Percentiles rank a stretch among this genome's conserved stretches.
These are phyloP conservation scores for Cladophialophora chaetospira DNA, from an alignment of 2,329 filamentous ascomycete species.

Conservation along the genomic window DNA sequence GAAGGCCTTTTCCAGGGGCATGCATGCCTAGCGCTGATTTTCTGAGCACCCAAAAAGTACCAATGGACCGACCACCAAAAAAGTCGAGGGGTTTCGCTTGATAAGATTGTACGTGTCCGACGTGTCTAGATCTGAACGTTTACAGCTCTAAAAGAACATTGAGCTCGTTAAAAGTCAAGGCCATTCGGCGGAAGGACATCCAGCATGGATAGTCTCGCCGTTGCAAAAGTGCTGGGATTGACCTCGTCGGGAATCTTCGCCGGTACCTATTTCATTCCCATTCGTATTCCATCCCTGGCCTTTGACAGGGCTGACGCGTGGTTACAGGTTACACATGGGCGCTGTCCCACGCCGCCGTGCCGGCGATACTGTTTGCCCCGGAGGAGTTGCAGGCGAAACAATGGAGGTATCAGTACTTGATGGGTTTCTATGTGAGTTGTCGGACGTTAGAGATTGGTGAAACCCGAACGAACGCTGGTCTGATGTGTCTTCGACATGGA, in stretches of 20 bases:
- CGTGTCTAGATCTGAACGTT: too few species aligned
- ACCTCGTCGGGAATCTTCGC: slow-evolving; percentile 21
- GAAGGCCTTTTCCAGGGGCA: too few species aligned
- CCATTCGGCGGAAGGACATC: too few species aligned
- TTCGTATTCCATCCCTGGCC: not conserved
- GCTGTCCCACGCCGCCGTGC: slow-evolving; percentile 23
- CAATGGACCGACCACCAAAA: too few species aligned
- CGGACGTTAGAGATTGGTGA: too few species aligned
- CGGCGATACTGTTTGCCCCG: slow-evolving; percentile 18
- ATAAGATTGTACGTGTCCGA: too few species aligned
- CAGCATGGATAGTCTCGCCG: slow-evolving; percentile 26
- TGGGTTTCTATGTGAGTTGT: slow-evolving; percentile 20
- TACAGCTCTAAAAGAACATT: too few species aligned
- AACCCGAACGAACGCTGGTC: not conserved
- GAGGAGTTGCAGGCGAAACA: slow-evolving; percentile 15
- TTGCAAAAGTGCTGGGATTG: slow-evolving; percentile 22
- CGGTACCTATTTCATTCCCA: not conserved
- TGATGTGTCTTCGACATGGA: not conserved
- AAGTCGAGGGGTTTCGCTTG: too few species aligned
- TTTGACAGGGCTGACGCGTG: not conserved
- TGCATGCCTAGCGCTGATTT: too few species aligned
- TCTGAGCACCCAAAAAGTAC: too few species aligned
- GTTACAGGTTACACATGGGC: slow-evolving; percentile 27
- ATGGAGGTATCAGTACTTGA: slow-evolving; percentile 24
- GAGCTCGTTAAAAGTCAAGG: too few species aligned